A percentile compares a stretch with the other conserved stretches of the same genome.
These are phyloP conservation scores for Chlorociboria aeruginascens DNA, from an alignment of 495 filamentous ascomycete genomes.

Conservation along the genomic window DNA sequence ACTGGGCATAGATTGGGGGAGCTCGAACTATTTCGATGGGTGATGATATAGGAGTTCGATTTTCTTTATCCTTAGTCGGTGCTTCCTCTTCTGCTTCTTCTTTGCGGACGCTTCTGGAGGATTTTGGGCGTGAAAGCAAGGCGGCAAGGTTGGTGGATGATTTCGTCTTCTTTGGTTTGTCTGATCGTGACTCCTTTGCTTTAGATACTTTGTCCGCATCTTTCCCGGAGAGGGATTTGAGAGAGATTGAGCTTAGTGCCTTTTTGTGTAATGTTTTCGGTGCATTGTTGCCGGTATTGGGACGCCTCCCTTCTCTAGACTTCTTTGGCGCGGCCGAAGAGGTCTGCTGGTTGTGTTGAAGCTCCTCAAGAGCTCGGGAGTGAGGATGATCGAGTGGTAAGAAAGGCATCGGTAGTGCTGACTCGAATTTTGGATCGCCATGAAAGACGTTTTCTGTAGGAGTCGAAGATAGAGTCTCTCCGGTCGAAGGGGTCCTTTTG, in stretches of 20 bases:
- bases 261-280: slow-evolving; percentile 43
- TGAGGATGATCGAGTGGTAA: slow-evolving; percentile 24
- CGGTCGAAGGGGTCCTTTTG: slow-evolving; percentile 32
- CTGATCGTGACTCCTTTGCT: slow-evolving; percentile 33
- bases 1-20: slow-evolving; percentile 73
- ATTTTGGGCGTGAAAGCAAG: slow-evolving; percentile 48
- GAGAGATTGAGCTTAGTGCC: slow-evolving; percentile 52
- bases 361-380: slow-evolving; percentile 33
- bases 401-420: slow-evolving; percentile 16
- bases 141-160: slow-evolving; percentile 67
- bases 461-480: slow-evolving; percentile 17
- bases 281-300: slow-evolving; percentile 15
- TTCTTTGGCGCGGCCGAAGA: slow-evolving; percentile 27
- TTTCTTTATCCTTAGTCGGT: slow-evolving; percentile 65
- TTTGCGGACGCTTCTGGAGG: slow-evolving; percentile 41
- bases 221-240: slow-evolving; percentile 44
- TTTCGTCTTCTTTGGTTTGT: slow-evolving; percentile 70
- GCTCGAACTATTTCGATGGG: slow-evolving; percentile 32
- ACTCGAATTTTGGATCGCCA: slow-evolving; percentile 13
- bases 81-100: slow-evolving; percentile 26
- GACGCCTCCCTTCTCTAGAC: slow-evolving; percentile 22
- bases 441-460: slow-evolving; percentile 9
- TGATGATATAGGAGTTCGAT: slow-evolving; percentile 44
- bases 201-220: slow-evolving; percentile 42
- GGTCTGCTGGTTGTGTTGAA: slow-evolving; percentile 36